phyloP scores from a whole-genome alignment of 192 early-diverging fungal species.

The Podila clonocystis region DNA sequence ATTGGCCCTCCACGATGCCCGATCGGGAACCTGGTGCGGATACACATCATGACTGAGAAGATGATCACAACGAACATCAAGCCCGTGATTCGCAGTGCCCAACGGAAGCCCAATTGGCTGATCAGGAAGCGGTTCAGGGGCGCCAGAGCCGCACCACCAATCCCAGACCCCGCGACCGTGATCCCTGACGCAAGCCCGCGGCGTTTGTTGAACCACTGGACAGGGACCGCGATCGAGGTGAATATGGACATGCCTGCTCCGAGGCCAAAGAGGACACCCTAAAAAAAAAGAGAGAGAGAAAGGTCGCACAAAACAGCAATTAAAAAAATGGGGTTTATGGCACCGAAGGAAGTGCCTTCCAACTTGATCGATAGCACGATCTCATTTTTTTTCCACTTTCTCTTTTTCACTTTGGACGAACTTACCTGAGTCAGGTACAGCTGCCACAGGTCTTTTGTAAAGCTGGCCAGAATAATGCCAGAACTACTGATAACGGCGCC shows the following conservation, averaged over 20 bases:
- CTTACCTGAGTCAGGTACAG: conserved; percentile 67
- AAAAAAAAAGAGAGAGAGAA: not conserved
- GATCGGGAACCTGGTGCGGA: conserved; percentile 16
- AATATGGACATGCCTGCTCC: conserved; percentile 66
- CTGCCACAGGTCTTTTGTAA: conserved; percentile 72
- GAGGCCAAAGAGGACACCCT: conserved; percentile 70
- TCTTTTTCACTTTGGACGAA: not conserved
- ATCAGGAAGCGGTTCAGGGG: conserved; percentile 56
- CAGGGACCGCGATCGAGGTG: conserved; percentile 66
- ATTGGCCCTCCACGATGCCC: conserved; percentile 14
- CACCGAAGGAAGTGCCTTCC: not conserved
- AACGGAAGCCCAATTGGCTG: conserved; percentile 45
- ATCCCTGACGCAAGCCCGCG: conserved; percentile 72
- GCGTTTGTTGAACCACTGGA: conserved; percentile 70
- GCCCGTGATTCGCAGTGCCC: conserved; percentile 52
- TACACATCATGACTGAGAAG: conserved; percentile 17
- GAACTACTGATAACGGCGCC: conserved; percentile 17
- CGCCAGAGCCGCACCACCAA: conserved; percentile 71
- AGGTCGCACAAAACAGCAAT: not conserved
- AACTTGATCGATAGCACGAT: not conserved
- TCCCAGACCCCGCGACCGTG: conserved; percentile 71
- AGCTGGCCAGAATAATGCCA: conserved; percentile 70
- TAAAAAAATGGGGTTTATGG: not conserved
- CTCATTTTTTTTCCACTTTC: not conserved
- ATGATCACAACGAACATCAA: conserved; percentile 46